Conservation (phyloP, 768 basidiomycete species). For the Boletus barrowsii region DNA sequence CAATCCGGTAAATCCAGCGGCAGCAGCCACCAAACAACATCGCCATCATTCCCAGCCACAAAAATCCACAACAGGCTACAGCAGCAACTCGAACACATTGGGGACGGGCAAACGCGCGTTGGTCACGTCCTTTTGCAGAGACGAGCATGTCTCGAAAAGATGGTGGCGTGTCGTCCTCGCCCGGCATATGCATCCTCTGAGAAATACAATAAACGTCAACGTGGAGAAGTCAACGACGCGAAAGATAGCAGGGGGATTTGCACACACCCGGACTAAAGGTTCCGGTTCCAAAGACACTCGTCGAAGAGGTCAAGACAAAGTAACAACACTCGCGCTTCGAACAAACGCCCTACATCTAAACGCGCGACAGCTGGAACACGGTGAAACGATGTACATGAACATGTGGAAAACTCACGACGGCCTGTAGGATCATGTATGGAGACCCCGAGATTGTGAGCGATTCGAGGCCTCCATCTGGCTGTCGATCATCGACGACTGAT, state of each 20-base stretch:
- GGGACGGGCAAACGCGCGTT: neutral
- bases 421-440: constrained; percentile 9
- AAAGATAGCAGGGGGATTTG: no score
- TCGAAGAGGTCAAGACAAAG: no score
- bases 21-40: neutral
- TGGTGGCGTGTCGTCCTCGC: constrained; percentile 10
- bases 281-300: neutral
- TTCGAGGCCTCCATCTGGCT: constrained; percentile 7
- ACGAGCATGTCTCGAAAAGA: constrained; percentile 2
- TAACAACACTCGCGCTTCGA: no score
- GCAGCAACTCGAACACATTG: no score
- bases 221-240: no score
- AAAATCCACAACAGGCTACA: no score
- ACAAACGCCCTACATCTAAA: constrained; percentile 4
- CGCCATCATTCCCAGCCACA: neutral
- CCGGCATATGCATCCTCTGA: constrained; percentile 3
- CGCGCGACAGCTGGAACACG: neutral
- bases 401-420: constrained; percentile 5
- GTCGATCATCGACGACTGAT: neutral
- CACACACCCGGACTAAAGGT: no score
- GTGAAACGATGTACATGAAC: neutral
- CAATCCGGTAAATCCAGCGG: neutral
- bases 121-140: neutral
- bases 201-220: no score
- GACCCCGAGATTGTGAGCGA: neutral